These are phyloP conservation scores for Gnetum montanum DNA, from an alignment of 75 land plant genomes.

Conservation along the genomic window DNA sequence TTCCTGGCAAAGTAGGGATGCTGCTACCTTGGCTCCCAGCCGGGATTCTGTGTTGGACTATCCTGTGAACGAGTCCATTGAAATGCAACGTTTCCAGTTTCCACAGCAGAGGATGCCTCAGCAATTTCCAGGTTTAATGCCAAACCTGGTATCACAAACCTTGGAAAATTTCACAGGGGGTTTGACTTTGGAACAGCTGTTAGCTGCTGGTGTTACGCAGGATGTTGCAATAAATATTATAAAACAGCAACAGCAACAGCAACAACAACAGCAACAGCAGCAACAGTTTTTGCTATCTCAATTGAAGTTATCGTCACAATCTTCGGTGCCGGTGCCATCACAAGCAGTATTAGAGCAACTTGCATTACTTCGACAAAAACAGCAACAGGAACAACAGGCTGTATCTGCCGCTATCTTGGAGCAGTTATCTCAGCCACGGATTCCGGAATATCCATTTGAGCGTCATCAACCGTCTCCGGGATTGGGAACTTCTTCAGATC, in stretches of 20 bases:
- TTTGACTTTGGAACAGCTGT: constrained; percentile 21
- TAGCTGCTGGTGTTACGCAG: constrained; percentile 46
- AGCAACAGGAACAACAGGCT: constrained; percentile 20
- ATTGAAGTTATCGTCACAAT: constrained; percentile 32
- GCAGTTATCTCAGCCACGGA: constrained; percentile 19
- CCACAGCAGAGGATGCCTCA: constrained; percentile 35
- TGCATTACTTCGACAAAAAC: constrained; percentile 55
- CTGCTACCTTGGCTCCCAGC: constrained; percentile 18
- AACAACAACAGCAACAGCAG: constrained; percentile 28
- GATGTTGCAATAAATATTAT: constrained; percentile 37
- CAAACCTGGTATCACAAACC: constrained; percentile 20
- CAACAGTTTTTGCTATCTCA: constrained; percentile 39
- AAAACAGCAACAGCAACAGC: constrained; percentile 25
- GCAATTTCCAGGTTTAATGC: constrained; percentile 20
- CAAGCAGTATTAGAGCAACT: constrained; percentile 58
- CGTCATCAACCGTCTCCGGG: constrained; percentile 10
- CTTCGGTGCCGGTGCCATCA: constrained; percentile 40
- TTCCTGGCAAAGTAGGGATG: constrained; percentile 31
- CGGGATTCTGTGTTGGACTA: constrained; percentile 20
- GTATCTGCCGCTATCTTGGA: constrained; percentile 43
- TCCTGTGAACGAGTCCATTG: constrained; percentile 16
- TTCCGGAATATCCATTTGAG: constrained; percentile 25
- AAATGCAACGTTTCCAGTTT: constrained; percentile 19
- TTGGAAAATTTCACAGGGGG: constrained; percentile 24
- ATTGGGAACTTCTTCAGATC: constrained; percentile 33